A percentile compares a stretch with the other conserved stretches of the same genome.
Evolutionary conservation across 2,329 filamentous ascomycete species (phyloP).

Genomic region (Rhytidhysteron rufulum): DNA sequence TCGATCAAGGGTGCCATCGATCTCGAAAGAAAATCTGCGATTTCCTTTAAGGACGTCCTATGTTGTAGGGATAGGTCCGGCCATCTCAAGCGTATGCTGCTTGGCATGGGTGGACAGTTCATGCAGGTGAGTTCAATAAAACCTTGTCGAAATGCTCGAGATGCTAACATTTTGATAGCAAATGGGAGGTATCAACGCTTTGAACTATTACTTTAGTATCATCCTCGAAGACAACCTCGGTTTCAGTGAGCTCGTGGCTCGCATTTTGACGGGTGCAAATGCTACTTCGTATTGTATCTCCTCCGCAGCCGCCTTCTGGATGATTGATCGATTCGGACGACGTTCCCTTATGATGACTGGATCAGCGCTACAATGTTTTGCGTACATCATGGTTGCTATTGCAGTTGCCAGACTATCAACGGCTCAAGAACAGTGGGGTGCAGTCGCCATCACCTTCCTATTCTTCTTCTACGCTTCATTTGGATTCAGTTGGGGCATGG

Average conservation of each 20-base stretch:
- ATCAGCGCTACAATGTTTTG: conserved; percentile 13
- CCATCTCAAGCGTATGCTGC: conserved; percentile 8
- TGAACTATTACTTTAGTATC: conserved; percentile 12
- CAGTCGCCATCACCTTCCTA: conserved; percentile 10
- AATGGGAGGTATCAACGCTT: conserved; percentile 10
- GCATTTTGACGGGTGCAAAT: conserved; percentile 15
- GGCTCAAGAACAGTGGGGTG: conserved; percentile 6
- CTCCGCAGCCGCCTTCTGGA: conserved; percentile 15
- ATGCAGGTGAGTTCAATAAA: conserved; percentile 6
- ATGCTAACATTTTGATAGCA: conserved; percentile 1
- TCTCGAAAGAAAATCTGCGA: conserved; percentile 6
- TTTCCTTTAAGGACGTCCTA: conserved; percentile 11
- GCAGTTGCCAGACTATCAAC: conserved; percentile 9
- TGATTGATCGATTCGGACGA: conserved; percentile 20
- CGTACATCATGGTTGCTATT: conserved; percentile 19
- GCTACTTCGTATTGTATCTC: conserved; percentile 18
- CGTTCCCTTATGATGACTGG: conserved; percentile 17
- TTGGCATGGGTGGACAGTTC: conserved; percentile 11
- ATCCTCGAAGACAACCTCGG: conserved; percentile 12
- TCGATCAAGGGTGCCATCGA: conserved; percentile 12
- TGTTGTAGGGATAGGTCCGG: conserved; percentile 7
- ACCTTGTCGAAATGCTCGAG: neutral
- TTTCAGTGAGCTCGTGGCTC: conserved; percentile 10
- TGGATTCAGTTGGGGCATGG: conserved; percentile 1
- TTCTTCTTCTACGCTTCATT: conserved; percentile 14